Percentiles rank a stretch among this genome's conserved stretches.
phyloP scores from a whole-genome alignment of 2,329 filamentous ascomycete genomes.

The Fusarium chaquense region DNA sequence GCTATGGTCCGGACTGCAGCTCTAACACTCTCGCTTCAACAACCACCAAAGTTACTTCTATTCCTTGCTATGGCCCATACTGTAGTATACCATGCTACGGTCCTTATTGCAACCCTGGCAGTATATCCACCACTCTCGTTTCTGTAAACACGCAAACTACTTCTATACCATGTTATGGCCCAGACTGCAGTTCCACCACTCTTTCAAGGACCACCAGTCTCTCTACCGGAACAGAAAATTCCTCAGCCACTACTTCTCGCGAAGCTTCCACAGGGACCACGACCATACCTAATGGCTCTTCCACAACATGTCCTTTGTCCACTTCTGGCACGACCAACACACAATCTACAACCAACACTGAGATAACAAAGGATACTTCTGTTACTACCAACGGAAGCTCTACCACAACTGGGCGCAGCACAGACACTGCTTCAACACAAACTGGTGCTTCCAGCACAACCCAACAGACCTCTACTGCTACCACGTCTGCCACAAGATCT shows the following conservation, averaged over 20 bases:
- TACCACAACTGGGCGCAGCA: background rate
- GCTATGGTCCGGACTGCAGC: background rate
- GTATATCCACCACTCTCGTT: background rate
- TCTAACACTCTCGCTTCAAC: background rate
- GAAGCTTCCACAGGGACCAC: constrained; percentile 3
- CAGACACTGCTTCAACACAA: background rate
- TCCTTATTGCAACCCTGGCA: background rate
- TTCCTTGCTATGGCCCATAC: background rate
- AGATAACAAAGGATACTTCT: constrained; percentile 3
- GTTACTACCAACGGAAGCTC: constrained; percentile 1
- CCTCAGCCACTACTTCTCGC: constrained; percentile 6
- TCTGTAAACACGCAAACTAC: background rate
- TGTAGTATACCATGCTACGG: background rate
- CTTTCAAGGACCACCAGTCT: background rate
- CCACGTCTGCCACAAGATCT: background rate
- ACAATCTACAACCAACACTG: background rate
- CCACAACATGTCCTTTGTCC: background rate
- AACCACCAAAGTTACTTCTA: background rate
- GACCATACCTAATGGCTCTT: background rate
- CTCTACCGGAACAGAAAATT: background rate
- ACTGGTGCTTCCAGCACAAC: background rate
- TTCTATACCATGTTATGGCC: background rate
- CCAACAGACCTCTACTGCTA: background rate
- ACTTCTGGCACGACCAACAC: background rate
- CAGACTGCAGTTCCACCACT: constrained; percentile 1